Percentiles rank a stretch among this genome's conserved stretches.
Evolutionary conservation across 2,329 filamentous ascomycete genomes (phyloP).

Genomic region (Clathrospora elynae): DNA sequence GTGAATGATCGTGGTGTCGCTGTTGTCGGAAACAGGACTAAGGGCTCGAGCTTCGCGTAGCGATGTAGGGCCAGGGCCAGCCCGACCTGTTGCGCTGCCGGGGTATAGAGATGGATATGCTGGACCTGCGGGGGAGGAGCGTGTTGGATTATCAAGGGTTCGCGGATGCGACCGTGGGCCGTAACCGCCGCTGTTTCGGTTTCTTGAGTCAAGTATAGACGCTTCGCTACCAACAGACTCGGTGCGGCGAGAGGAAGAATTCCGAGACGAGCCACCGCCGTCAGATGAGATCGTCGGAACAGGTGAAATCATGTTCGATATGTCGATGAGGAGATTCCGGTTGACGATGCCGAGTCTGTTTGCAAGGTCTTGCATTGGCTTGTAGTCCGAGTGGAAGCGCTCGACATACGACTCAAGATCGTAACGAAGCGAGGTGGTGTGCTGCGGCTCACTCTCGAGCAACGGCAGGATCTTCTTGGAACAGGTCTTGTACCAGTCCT

Average conservation of each 20-base stretch:
- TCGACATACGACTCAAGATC: conserved; percentile 75
- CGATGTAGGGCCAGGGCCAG: conserved; percentile 23
- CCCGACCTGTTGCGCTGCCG: conserved; percentile 22
- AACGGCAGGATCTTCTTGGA: conserved; percentile 80
- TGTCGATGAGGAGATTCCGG: conserved; percentile 65
- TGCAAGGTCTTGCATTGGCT: conserved; percentile 70
- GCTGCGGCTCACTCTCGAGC: conserved; percentile 60
- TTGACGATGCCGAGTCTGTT: conserved; percentile 78
- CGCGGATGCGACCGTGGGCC: conserved; percentile 38
- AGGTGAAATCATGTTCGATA: conserved; percentile 64
- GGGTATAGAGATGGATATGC: conserved; percentile 32
- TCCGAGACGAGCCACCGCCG: conserved; percentile 48
- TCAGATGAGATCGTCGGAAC: conserved; percentile 51
- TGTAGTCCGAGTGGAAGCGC: conserved; percentile 79
- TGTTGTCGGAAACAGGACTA: conserved; percentile 36
- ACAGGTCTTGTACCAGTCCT: conserved; percentile 81
- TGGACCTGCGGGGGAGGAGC: conserved; percentile 34
- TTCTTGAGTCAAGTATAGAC: conserved; percentile 43
- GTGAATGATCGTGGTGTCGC: conserved; percentile 34
- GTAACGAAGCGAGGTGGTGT: conserved; percentile 59
- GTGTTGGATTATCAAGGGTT: conserved; percentile 37
- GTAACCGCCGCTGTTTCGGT: conserved; percentile 70
- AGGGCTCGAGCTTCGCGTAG: conserved; percentile 33
- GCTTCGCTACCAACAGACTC: conserved; percentile 49
- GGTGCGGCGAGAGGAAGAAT: conserved; percentile 53